Base-by-base conservation (phyloP, 208 protist genomes). In the Phytomonas francai region DNA sequence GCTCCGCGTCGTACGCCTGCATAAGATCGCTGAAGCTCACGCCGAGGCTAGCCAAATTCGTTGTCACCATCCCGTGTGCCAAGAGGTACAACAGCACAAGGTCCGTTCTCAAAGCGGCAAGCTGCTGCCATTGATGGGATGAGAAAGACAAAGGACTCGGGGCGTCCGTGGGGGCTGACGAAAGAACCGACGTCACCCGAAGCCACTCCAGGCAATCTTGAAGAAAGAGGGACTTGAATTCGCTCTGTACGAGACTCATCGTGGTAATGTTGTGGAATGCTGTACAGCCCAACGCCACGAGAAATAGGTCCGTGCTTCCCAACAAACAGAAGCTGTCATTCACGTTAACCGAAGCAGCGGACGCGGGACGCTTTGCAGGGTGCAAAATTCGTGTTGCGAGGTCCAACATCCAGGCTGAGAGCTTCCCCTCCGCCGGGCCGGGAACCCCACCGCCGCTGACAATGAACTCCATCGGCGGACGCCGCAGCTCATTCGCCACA, bases 261-360 rank as follows among this genome's bases (percentile, higher is more conserved):
- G 71, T 81, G 1, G 88, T 93, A 71, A 93, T 72, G 68, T 90
- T 87, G 56, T 79, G 72, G 57, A 92, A 90, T 1, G 87, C 84
- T 19, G 82, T 87, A 11, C 72, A 65, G 6, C 84, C 85, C 29
- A 90, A 72, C 22, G 74, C 80, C 36, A 76, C 65, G 62, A 86
- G 75, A 59, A 85, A 85, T 42, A 91, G 74, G 64, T 91, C 83
- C 27, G 78, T 71, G 16, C 74, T 71, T 14, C 85, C 84, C 36
- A 88, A 72, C n/a, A 93, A 67, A 54, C 84, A 91, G 63, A 93
- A 39, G 11, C 77, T 78, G 39, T 93, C 84, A 56, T 78, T 79
- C 49, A 68, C 42, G 2, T 73, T 81, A 31, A 85, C 62, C 31
- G 68, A 39, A 0, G 76, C 27, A 49, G 54, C 70, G 14, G 61